These are phyloP conservation scores for Aspergillus pseudotamarii DNA, from an alignment of 2,329 filamentous ascomycete genomes.

Conservation along the genomic window DNA sequence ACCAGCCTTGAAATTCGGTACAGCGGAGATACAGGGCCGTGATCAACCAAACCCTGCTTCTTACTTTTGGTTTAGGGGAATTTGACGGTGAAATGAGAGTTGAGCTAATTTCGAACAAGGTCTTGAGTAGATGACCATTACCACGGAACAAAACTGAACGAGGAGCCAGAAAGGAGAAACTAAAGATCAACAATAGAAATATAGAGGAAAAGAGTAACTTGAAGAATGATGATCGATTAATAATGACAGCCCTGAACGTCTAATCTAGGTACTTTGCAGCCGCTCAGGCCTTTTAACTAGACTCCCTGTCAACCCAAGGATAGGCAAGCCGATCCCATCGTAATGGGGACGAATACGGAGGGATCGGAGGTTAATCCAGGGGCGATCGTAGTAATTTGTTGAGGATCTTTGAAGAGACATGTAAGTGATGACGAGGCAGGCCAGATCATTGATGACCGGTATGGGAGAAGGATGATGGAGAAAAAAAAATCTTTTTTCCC, in stretches of 20 bases:
- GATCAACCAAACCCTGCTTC: neutral
- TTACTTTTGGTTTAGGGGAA: neutral
- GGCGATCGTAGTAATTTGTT: neutral
- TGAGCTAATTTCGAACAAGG: neutral
- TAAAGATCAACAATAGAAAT: neutral
- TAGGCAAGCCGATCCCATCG: constrained; percentile 1
- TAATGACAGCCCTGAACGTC: neutral
- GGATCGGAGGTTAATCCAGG: neutral
- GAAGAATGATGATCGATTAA: neutral
- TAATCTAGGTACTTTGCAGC: neutral
- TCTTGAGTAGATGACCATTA: neutral
- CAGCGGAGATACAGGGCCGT: neutral
- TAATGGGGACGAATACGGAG: neutral
- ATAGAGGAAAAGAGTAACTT: neutral
- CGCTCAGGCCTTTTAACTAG: constrained; percentile 1
- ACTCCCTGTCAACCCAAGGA: neutral
- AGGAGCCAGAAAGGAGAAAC: neutral
- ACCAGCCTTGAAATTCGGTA: neutral
- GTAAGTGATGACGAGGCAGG: constrained; percentile 11
- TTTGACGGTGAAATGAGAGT: neutral
- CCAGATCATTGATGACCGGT: neutral
- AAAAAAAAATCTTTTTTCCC: neutral
- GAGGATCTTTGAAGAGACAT: constrained; percentile 5
- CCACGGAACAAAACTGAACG: constrained; percentile 2
- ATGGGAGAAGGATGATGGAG: neutral